Percentiles rank a stretch among this genome's conserved stretches.
These are phyloP conservation scores for Fusarium falciforme DNA, from an alignment of 2,329 filamentous ascomycete genomes.

Conservation along the genomic window DNA sequence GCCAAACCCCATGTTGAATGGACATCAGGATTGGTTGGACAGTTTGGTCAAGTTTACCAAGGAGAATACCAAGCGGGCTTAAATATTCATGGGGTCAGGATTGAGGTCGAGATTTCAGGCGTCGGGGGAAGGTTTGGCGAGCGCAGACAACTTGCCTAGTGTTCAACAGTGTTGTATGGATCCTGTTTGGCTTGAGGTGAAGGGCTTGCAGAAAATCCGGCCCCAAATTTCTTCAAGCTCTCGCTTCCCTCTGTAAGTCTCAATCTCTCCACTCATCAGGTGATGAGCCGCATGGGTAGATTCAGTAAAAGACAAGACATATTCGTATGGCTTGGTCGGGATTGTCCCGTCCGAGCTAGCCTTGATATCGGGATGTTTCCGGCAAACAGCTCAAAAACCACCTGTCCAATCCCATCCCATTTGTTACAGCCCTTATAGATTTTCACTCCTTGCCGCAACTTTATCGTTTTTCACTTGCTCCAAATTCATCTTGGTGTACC, in stretches of 20 bases:
- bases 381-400: not conserved
- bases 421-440: not conserved
- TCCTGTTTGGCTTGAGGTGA: not conserved
- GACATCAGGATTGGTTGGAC: constrained; percentile 47
- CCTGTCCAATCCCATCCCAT: not conserved
- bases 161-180: not conserved
- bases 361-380: not conserved
- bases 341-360: not conserved
- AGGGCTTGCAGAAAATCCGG: not conserved
- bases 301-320: not conserved
- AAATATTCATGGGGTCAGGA: not conserved
- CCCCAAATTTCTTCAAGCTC: not conserved
- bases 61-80: not conserved
- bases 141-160: not conserved
- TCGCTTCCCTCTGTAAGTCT: not conserved
- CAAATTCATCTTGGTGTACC: not conserved
- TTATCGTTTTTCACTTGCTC: not conserved
- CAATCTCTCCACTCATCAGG: not conserved
- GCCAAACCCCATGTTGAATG: constrained; percentile 44
- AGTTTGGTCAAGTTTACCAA: constrained; percentile 32
- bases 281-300: no score
- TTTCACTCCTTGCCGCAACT: not conserved
- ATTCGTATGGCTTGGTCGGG: not conserved
- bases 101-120: not conserved
- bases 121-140: not conserved